These are phyloP conservation scores for Daldinia loculata DNA, from an alignment of 495 filamentous ascomycete species.

Conservation along the genomic window DNA sequence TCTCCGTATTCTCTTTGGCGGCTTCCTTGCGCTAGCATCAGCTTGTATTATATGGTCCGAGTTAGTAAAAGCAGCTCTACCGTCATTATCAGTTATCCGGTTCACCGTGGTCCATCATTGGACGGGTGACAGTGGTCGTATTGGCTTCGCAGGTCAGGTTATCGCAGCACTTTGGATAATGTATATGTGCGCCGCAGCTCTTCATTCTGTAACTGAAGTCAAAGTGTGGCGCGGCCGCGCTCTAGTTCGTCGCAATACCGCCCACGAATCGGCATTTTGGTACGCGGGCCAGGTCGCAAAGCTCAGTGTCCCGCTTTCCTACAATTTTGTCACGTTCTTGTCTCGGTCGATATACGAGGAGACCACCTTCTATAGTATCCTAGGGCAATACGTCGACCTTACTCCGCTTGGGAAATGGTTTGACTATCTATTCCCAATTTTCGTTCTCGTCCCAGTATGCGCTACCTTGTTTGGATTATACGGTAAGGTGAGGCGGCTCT, in stretches of 20 bases:
- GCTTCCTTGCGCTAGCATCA: slow-evolving; percentile 75
- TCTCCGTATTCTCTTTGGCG: slow-evolving; percentile 66
- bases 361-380: slow-evolving; percentile 86
- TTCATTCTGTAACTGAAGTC: slow-evolving; percentile 85
- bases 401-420: slow-evolving; percentile 86
- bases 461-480: slow-evolving; percentile 90
- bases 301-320: slow-evolving; percentile 88
- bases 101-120: slow-evolving; percentile 85
- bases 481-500: slow-evolving; percentile 74
- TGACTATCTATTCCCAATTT: slow-evolving; percentile 84
- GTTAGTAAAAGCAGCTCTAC: slow-evolving; percentile 77
- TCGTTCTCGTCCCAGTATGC: slow-evolving; percentile 83
- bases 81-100: slow-evolving; percentile 80
- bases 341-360: slow-evolving; percentile 68
- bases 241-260: slow-evolving; percentile 87
- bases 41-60: slow-evolving; percentile 91
- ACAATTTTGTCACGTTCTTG: slow-evolving; percentile 94
- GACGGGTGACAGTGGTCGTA: slow-evolving; percentile 66
- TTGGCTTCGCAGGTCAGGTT: slow-evolving; percentile 84
- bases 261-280: slow-evolving; percentile 91
- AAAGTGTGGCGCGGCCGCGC: slow-evolving; percentile 96
- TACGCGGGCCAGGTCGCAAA: slow-evolving; percentile 90
- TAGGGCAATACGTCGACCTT: slow-evolving; percentile 84
- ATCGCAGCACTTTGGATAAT: slow-evolving; percentile 87
- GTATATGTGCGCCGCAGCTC: slow-evolving; percentile 87